phyloP scores from a whole-genome alignment of 768 basidiomycete species.

The Rhizopogon vesiculosus region DNA sequence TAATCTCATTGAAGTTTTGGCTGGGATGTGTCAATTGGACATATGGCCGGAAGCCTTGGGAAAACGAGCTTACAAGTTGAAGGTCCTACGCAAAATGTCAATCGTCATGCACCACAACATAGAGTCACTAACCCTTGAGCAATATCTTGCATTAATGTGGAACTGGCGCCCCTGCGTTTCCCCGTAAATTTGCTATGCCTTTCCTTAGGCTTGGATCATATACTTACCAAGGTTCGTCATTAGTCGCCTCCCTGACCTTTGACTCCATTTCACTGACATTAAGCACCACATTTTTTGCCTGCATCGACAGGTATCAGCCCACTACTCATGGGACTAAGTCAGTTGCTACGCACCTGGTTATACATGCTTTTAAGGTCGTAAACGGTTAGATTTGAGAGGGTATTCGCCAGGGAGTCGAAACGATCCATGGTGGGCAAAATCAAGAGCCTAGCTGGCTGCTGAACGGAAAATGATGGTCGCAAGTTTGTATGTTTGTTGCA shows the following conservation, averaged over 20 bases:
- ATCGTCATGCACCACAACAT: not conserved
- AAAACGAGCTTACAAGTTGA: slow-evolving; percentile 77
- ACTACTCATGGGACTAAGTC: not conserved
- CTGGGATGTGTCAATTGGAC: slow-evolving; percentile 33
- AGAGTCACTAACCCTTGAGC: slow-evolving; percentile 76
- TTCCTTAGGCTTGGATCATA: not conserved
- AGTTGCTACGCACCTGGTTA: slow-evolving; percentile 62
- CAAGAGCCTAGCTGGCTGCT: not conserved
- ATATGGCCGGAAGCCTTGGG: not conserved
- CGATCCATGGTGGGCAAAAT: slow-evolving; percentile 60
- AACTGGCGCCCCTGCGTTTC: slow-evolving; percentile 86
- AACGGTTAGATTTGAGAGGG: slow-evolving; percentile 78
- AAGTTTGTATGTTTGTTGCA: not conserved
- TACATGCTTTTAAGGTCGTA: slow-evolving; percentile 96
- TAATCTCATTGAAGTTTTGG: slow-evolving; percentile 98
- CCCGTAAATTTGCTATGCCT: not conserved
- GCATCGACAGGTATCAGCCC: slow-evolving; percentile 5
- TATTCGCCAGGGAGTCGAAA: slow-evolving; percentile 67
- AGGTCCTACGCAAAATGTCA: slow-evolving; percentile 61
- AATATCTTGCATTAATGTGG: slow-evolving; percentile 97
- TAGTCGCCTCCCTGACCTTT: slow-evolving; percentile 95
- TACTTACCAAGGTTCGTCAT: slow-evolving; percentile 95
- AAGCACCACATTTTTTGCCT: slow-evolving; percentile 96
- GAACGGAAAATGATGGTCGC: not conserved
- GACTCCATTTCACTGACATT: slow-evolving; percentile 97